phyloP scores from a whole-genome alignment of 2,329 filamentous ascomycete genomes.

The Neopestalotiopsis sp. region DNA sequence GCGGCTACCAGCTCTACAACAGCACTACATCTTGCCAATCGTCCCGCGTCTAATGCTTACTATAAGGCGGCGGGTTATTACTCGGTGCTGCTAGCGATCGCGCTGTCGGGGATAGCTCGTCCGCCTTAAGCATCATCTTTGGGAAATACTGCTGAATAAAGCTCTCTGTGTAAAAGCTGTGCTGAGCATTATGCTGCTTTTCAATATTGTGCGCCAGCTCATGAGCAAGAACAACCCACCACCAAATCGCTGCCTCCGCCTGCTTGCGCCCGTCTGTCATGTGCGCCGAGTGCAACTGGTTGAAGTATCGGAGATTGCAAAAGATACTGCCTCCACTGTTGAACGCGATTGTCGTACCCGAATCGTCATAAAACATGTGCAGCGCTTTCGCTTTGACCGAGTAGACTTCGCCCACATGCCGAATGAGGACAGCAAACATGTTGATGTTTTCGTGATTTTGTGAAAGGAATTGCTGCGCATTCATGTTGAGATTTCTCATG shows the following conservation, averaged over 20 bases:
- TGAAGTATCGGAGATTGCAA: constrained; percentile 89
- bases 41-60: constrained; percentile 6
- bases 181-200: constrained; percentile 74
- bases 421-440: constrained; percentile 71
- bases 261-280: constrained; percentile 52
- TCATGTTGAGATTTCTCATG: constrained; percentile 55
- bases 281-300: constrained; percentile 72
- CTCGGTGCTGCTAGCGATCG: constrained; percentile 1
- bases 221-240: constrained; percentile 96
- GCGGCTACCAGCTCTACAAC: background rate
- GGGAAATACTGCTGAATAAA: constrained; percentile 80
- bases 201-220: constrained; percentile 96
- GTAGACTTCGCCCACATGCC: constrained; percentile 76
- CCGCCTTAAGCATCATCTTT: constrained; percentile 66
- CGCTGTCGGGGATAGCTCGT: constrained; percentile 24
- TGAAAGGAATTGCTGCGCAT: constrained; percentile 63
- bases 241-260: constrained; percentile 79
- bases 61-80: constrained; percentile 14
- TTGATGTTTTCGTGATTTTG: constrained; percentile 68
- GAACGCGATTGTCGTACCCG: constrained; percentile 87
- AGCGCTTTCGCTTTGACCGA: constrained; percentile 70
- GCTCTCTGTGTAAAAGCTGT: constrained; percentile 85
- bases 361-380: constrained; percentile 86
- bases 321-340: constrained; percentile 88
- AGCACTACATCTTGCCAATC: background rate